Evolutionary conservation across 2,329 filamentous ascomycete genomes (phyloP), one percentile per base, ranked within the genome.

Genomic region (Colletotrichum lini): DNA sequence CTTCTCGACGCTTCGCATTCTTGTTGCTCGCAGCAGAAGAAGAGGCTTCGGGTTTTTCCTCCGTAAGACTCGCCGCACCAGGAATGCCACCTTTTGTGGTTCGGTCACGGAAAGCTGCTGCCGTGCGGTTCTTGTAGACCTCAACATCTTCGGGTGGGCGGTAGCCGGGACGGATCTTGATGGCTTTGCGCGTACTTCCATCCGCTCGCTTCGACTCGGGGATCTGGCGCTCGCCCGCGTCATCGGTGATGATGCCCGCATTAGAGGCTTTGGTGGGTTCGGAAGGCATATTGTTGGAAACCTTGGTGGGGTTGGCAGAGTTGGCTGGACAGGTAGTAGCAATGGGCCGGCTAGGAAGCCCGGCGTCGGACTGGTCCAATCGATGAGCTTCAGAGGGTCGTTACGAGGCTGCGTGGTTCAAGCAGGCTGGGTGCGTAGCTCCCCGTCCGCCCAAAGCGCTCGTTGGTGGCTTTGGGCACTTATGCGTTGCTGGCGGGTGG

Each of bases 81-180:
- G 94, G 94, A 5, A 98, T 88, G 26, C 82, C 82, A 26, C 81
- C 79, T 89, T 92, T 68, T 81, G 84, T 87, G 35, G 89, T 90
- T 63, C 94, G 91, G 76, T 90, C 94, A 79, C 94, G 94, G 84
- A 93, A 98, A 60, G 90, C 91, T 80, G 96, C 93, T 60, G 95
- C 95, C 1, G 92, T 95, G 68, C 94, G 92, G 82, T 97, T 98
- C 85, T 95, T 97, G 88, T 99, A 99, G 56, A 98, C 87, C 79
- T 98, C 95, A 74, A 98, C 92, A 82, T 99, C 96, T 83, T 99
- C 96, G 0, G 95, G 94, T 1, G 96, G 97, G 44, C 92, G 91
- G 83, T 98, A 99, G 65, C 96, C 97, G 0, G 96, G 96, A 40
- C 94, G 91, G 72, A 99, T 94, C 78, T 94, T 94, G 79, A 98